Conservation (phyloP, 495 filamentous ascomycete genomes). For the Penicillium taxi region DNA sequence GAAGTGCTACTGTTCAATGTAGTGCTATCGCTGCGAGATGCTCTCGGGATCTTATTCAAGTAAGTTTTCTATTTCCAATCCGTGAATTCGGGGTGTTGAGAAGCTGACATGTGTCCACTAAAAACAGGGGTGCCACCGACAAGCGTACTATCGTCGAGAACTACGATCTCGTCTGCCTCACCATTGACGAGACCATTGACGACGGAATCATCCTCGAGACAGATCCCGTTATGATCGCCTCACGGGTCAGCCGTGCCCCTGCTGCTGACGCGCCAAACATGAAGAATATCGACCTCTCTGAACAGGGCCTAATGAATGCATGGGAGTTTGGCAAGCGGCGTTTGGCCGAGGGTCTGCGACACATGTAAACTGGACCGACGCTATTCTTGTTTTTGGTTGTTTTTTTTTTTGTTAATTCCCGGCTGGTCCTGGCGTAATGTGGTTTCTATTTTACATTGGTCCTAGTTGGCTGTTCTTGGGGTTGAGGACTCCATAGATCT, state of each 20-base stretch:
- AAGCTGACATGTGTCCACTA: too few species aligned
- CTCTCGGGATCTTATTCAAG: conserved; percentile 88
- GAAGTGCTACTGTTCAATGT: conserved; percentile 95
- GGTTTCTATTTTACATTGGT: conserved; percentile 18
- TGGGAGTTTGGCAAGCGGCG: conserved; percentile 94
- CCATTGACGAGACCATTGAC: conserved; percentile 93
- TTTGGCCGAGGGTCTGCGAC: conserved; percentile 82
- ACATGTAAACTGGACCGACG: conserved; percentile 37
- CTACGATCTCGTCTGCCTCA: conserved; percentile 86
- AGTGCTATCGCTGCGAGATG: conserved; percentile 78
- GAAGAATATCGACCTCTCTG: conserved; percentile 87
- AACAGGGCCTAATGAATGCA: conserved; percentile 90
- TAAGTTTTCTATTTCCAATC: conserved; percentile 31
- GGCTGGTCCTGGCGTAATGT: conserved; percentile 40
- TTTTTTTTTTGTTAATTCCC: conserved; percentile 22
- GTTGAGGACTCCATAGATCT: conserved; percentile 23
- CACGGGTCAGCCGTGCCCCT: conserved; percentile 85
- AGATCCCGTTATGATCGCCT: conserved; percentile 85
- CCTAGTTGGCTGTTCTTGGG: conserved; percentile 8
- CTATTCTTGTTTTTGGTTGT: conserved; percentile 2
- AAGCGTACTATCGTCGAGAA: conserved; percentile 97
- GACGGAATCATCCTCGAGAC: conserved; percentile 96
- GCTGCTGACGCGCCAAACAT: conserved; percentile 79
- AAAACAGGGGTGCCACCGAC: conserved; percentile 75
- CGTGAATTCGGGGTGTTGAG: not conserved